These are phyloP conservation scores for Carpinus viminea DNA, from an alignment of 306 rosid genomes.

Conservation along the genomic window DNA sequence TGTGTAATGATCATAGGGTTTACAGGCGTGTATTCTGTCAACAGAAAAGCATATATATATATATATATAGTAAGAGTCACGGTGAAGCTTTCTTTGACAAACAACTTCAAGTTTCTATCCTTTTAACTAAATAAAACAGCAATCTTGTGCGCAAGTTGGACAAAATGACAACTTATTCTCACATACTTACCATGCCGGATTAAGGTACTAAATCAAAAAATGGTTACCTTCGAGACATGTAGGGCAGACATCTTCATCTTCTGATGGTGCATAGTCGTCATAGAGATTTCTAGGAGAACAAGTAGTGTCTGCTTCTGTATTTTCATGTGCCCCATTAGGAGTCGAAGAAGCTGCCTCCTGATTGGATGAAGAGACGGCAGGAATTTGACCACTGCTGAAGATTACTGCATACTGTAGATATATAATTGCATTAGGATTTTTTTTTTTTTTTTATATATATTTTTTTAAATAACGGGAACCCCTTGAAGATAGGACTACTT, in stretches of 20 bases:
- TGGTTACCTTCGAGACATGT: constrained; percentile 28
- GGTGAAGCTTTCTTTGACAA: not conserved
- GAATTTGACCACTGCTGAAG: not conserved
- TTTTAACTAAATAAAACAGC: not conserved
- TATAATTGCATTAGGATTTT: not conserved
- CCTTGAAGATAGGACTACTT: no score
- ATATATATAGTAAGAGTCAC: not conserved
- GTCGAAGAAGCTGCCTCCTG: not conserved
- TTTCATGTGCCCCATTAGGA: not conserved
- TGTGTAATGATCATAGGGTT: constrained; percentile 39
- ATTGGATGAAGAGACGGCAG: not conserved
- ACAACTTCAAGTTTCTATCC: not conserved
- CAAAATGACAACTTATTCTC: not conserved
- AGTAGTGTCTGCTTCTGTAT: not conserved
- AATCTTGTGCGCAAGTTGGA: constrained; percentile 1
- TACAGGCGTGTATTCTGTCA: constrained; percentile 37
- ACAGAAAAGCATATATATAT: not conserved
- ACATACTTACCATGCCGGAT: not conserved
- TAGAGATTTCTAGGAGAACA: not conserved
- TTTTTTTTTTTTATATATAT: no score
- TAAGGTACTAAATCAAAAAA: not conserved
- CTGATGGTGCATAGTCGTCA: not conserved
- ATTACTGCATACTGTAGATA: not conserved
- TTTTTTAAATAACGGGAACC: no score
- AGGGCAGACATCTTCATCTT: constrained; percentile 35